Base-by-base conservation (phyloP, 2,329 filamentous ascomycete species). In the Alternaria conjuncta region DNA sequence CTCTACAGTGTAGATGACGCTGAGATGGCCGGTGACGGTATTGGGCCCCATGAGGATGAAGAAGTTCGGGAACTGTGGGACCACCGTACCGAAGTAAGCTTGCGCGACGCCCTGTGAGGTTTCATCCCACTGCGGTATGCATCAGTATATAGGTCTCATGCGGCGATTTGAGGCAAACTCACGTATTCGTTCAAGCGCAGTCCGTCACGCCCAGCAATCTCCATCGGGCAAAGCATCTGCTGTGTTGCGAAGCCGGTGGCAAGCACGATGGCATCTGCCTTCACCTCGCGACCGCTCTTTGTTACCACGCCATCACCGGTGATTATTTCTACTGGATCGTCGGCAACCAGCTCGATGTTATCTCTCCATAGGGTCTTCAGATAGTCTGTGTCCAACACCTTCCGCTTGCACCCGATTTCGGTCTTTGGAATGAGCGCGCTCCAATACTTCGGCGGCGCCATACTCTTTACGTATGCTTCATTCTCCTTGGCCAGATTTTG, bases 191-290 rank as follows among this genome's bases (percentile, higher is more conserved):
- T 75, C 30, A 83, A 61, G 50, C 71, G 75, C 53, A 82, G 61
- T 4, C 83, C 83, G 11, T 79, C 71, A 23, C 80, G 71, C 2
- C 84, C 84, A 4, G 71, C 64, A 36, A 86, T 84, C 32, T 84
- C 76, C 75, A 86, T 81, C 0, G 83, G 84, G 32, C 78, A 81
- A 5, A 86, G 68, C 59, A 84, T 80, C 54, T 82, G 81, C 55
- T 82, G 80, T 1, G 84, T 85, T 47, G 83, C 78, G 50, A 86
- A 86, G 0, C 85, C 84, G 28, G 81, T 85, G 0, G 84, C 85
- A 3, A 85, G 77, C 9, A 86, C 72, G 57, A 86, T 83, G 5
- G 75, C 82, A 71, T 84, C 83, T 0, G 82, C 82, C n/a, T 74
- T 58, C 23, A 83, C 66, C 18, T 79, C 67, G 2, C 75, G 69